Evolutionary conservation across 257 asterid species (phyloP).

Genomic region (Marsdenia floribunda): DNA sequence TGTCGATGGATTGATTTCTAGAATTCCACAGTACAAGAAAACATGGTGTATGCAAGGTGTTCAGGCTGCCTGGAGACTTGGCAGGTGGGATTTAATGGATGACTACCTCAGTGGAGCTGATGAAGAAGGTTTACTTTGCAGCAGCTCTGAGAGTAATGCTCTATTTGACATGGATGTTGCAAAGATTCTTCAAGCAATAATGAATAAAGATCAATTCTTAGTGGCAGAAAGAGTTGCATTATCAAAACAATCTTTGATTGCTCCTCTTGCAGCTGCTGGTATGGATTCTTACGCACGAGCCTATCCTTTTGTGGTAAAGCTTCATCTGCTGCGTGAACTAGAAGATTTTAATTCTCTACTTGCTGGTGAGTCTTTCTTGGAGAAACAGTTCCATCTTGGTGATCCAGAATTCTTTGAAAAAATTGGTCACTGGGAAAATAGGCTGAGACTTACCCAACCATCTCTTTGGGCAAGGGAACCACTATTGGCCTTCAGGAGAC

Average conservation of each 20-base stretch:
- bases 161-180: conserved; percentile 91
- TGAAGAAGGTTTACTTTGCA: conserved; percentile 76
- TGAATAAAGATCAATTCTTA: conserved; percentile 69
- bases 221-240: conserved; percentile 71
- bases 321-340: conserved; percentile 89
- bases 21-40: conserved; percentile 69
- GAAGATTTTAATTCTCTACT: conserved; percentile 84
- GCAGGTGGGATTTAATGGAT: conserved; percentile 97
- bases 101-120: conserved; percentile 83
- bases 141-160: conserved; percentile 96
- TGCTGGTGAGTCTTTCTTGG: conserved; percentile 75
- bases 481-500: conserved; percentile 86
- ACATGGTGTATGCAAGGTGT: conserved; percentile 99
- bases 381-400: conserved; percentile 41
- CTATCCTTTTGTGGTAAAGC: conserved; percentile 92
- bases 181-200: conserved; percentile 86
- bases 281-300: conserved; percentile 99
- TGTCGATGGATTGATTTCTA: conserved; percentile 84
- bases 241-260: conserved; percentile 91
- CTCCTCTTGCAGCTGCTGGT: conserved; percentile 99
- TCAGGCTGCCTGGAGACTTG: conserved; percentile 99
- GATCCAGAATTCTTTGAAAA: conserved; percentile 64
- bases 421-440: conserved; percentile 79
- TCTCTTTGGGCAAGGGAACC: conserved; percentile 99
- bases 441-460: conserved; percentile 87